Conservation (phyloP, 805 yeast genomes). For the Diddensiella transvaalensis region DNA sequence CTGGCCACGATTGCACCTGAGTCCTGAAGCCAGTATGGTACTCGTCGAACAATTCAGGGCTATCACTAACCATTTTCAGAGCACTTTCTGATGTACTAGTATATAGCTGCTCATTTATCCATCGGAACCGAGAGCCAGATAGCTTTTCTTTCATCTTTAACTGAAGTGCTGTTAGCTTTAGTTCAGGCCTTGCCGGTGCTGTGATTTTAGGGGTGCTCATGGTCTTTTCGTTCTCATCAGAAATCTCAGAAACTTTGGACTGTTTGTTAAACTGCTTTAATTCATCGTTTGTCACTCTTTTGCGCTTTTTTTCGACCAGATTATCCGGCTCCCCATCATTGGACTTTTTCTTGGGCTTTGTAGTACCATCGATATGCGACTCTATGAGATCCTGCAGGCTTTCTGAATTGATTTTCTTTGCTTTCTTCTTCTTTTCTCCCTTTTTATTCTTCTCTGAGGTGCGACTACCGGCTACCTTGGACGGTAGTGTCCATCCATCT, state of each 20-base stretch:
- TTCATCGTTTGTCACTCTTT: neutral
- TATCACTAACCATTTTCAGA: conserved; percentile 62
- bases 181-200: conserved; percentile 2
- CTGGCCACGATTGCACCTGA: conserved; percentile 97
- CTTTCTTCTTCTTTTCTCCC: conserved; percentile 26
- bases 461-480: conserved; percentile 42
- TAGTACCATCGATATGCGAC: conserved; percentile 18
- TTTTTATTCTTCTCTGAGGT: conserved; percentile 24
- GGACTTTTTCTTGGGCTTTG: conserved; percentile 10
- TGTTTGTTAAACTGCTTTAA: neutral
- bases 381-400: conserved; percentile 19
- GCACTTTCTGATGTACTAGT: conserved; percentile 81
- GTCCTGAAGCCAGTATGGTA: conserved; percentile 93
- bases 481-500: conserved; percentile 72
- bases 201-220: neutral
- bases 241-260: conserved; percentile 4
- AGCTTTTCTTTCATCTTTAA: conserved; percentile 93
- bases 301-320: conserved; percentile 1
- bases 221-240: neutral
- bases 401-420: conserved; percentile 26
- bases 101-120: conserved; percentile 97
- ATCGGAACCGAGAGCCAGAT: conserved; percentile 91
- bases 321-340: conserved; percentile 22
- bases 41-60: conserved; percentile 87
- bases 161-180: conserved; percentile 44